Conservation (phyloP, 2,329 filamentous ascomycete genomes). For the Thelonectria blattea region DNA sequence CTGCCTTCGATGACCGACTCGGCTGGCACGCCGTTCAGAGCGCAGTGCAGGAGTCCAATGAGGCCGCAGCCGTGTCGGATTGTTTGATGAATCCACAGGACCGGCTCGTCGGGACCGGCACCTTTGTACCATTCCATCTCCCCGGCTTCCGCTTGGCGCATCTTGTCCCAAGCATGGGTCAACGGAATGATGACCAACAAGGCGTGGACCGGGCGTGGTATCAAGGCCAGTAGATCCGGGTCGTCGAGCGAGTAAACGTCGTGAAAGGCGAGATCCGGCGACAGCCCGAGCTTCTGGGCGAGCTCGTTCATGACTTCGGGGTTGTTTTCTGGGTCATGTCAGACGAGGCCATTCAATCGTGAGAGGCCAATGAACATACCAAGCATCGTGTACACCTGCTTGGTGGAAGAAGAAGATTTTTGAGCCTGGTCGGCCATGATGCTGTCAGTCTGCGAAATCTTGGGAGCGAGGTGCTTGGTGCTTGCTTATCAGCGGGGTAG, state of each 20-base stretch:
- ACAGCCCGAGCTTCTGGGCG: conserved; percentile 77
- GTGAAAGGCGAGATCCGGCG: conserved; percentile 71
- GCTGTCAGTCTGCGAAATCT: background rate
- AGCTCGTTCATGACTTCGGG: conserved; percentile 81
- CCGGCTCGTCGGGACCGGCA: conserved; percentile 34
- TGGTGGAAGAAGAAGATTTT: background rate
- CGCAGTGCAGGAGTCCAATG: conserved; percentile 69
- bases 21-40: conserved; percentile 59
- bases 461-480: no score
- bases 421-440: background rate
- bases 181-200: conserved; percentile 87
- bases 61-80: conserved; percentile 75
- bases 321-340: conserved; percentile 52
- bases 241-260: conserved; percentile 88
- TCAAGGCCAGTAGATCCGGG: conserved; percentile 76
- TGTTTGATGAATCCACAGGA: conserved; percentile 76
- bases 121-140: conserved; percentile 6
- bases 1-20: conserved; percentile 39
- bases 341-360: background rate
- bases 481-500: no score
- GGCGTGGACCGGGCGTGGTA: conserved; percentile 81
- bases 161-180: conserved; percentile 71
- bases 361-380: background rate
- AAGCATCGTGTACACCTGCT: background rate
- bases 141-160: background rate